Conservation (phyloP, 2,329 filamentous ascomycete genomes). For the Zarea fungicola region DNA sequence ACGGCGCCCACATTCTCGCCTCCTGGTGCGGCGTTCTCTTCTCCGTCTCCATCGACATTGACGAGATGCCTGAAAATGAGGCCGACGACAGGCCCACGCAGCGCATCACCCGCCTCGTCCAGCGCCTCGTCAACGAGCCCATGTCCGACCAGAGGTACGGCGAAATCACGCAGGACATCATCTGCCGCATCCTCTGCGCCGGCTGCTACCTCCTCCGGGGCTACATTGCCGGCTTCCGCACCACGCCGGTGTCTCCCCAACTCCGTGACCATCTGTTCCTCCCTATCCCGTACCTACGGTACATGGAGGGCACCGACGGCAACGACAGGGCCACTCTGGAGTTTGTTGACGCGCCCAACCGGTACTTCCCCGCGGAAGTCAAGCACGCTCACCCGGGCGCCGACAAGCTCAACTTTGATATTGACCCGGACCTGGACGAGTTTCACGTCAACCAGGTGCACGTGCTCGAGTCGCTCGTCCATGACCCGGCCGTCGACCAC, state of each 20-base stretch:
- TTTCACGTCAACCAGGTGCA: background rate
- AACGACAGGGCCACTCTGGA: background rate
- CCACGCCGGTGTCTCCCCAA: background rate
- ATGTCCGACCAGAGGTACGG: background rate
- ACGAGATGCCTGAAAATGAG: background rate
- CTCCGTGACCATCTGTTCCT: conserved; percentile 6
- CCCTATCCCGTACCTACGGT: background rate
- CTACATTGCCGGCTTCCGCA: background rate
- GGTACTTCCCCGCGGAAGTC: background rate
- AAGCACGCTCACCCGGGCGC: conserved; percentile 1
- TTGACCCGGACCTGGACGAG: background rate
- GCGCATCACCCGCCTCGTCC: conserved; percentile 20
- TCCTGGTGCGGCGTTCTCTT: conserved; percentile 1
- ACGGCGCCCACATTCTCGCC: conserved; percentile 1
- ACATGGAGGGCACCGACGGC: background rate
- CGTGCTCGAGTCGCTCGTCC: conserved; percentile 6
- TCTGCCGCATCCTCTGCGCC: background rate
- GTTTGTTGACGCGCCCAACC: background rate
- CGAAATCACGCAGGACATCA: background rate
- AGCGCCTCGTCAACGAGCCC: conserved; percentile 31
- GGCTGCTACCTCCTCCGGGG: background rate
- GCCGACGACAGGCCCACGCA: background rate
- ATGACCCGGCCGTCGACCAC: background rate
- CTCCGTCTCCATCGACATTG: conserved; percentile 2
- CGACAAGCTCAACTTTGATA: background rate